Percentiles rank a stretch among this genome's conserved stretches.
Evolutionary conservation across 2,329 filamentous ascomycete genomes (phyloP).

Genomic region (Nemania bipapillata): DNA sequence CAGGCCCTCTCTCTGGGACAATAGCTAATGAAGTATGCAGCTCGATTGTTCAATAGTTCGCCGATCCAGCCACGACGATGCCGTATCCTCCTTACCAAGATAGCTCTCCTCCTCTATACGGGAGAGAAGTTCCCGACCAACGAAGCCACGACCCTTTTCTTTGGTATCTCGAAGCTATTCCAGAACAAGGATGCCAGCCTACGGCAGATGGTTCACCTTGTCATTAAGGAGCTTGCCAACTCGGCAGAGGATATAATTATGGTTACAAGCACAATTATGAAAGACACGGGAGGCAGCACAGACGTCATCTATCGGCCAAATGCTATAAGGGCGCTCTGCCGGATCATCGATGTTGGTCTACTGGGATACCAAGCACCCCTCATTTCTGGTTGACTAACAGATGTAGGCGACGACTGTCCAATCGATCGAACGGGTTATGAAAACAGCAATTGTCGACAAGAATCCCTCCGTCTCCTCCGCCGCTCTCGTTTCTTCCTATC

Average conservation of each 20-base stretch:
- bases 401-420: slow-evolving; percentile 88
- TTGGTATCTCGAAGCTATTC: slow-evolving; percentile 98
- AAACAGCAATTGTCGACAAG: slow-evolving; percentile 99
- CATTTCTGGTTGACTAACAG: slow-evolving; percentile 36
- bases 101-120: slow-evolving; percentile 93
- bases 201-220: slow-evolving; percentile 97
- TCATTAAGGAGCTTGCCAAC: slow-evolving; percentile 95
- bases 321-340: slow-evolving; percentile 92
- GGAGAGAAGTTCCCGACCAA: slow-evolving; percentile 97
- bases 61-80: slow-evolving; percentile 97
- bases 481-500: slow-evolving; percentile 95
- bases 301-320: slow-evolving; percentile 95
- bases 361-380: not conserved
- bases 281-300: slow-evolving; percentile 94
- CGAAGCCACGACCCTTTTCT: slow-evolving; percentile 98
- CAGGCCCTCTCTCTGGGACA: not conserved
- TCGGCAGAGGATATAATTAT: slow-evolving; percentile 99
- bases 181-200: slow-evolving; percentile 99
- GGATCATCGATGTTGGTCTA: slow-evolving; percentile 87
- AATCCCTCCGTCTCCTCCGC: slow-evolving; percentile 97
- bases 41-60: slow-evolving; percentile 96
- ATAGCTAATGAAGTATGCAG: slow-evolving; percentile 59
- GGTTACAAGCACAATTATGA: slow-evolving; percentile 99
- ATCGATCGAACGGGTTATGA: slow-evolving; percentile 97
- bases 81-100: slow-evolving; percentile 96